Conservation (phyloP, 805 yeast genomes). For the Brettanomyces naardenensis region DNA sequence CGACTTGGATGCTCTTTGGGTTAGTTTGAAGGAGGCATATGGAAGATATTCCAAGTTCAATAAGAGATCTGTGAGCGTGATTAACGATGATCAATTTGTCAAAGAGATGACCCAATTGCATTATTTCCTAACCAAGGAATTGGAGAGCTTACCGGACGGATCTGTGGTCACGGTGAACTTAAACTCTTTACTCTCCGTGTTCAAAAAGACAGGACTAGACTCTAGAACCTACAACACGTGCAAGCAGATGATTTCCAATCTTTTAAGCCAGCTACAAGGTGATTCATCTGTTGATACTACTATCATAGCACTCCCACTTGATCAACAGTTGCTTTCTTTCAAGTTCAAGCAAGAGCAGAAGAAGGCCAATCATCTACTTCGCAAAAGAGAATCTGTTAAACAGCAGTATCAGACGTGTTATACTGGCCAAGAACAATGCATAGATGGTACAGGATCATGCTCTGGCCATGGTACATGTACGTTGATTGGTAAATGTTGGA, state of each 20-base stretch:
- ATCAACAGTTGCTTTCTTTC: slow-evolving; percentile 16
- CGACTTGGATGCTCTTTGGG: slow-evolving; percentile 31
- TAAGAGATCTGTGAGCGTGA: slow-evolving; percentile 23
- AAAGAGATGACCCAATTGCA: slow-evolving; percentile 41
- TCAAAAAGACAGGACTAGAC: slow-evolving; percentile 33
- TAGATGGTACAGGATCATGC: slow-evolving; percentile 39
- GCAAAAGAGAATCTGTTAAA: not conserved
- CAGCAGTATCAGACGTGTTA: slow-evolving; percentile 24
- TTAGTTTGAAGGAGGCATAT: slow-evolving; percentile 18
- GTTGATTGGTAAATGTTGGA: slow-evolving; percentile 36
- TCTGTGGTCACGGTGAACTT: slow-evolving; percentile 30
- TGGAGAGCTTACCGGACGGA: slow-evolving; percentile 12
- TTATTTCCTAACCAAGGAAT: slow-evolving; percentile 24
- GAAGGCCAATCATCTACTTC: not conserved
- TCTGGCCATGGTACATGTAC: slow-evolving; percentile 48
- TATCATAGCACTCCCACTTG: slow-evolving; percentile 26
- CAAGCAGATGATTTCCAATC: slow-evolving; percentile 26
- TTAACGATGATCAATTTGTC: slow-evolving; percentile 40
- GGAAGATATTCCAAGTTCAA: slow-evolving; percentile 3
- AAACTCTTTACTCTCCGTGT: slow-evolving; percentile 35
- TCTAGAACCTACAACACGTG: slow-evolving; percentile 36
- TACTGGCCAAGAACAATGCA: slow-evolving; percentile 38
- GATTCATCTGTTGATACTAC: slow-evolving; percentile 21
- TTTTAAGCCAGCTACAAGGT: slow-evolving; percentile 5
- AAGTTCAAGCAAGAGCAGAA: slow-evolving; percentile 7